Conservation (phyloP, 768 basidiomycete genomes). For the Lentinula edodes region DNA sequence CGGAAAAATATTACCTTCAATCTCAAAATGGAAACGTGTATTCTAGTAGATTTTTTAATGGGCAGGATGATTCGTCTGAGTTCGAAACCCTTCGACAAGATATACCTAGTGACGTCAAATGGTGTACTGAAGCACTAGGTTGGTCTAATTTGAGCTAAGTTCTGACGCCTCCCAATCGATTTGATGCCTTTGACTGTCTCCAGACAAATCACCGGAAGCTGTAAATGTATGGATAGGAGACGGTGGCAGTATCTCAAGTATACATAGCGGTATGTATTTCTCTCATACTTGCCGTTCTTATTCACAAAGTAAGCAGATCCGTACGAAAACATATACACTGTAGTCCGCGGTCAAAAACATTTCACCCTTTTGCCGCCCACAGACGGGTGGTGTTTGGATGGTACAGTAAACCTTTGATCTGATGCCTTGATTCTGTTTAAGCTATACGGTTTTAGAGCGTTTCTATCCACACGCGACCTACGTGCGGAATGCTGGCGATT, state of each 20-base stretch:
- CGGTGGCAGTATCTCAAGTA: constrained; percentile 67
- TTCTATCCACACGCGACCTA: constrained; percentile 67
- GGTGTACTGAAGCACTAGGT: constrained; percentile 81
- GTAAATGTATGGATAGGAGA: constrained; percentile 94
- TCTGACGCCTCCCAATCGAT: neutral
- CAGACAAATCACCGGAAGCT: constrained; percentile 72
- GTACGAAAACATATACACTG: constrained; percentile 91
- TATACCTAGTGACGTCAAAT: constrained; percentile 62
- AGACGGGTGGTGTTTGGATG: constrained; percentile 80
- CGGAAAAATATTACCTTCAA: constrained; percentile 66
- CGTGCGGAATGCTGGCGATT: constrained; percentile 29
- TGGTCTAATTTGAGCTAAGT: constrained; percentile 16
- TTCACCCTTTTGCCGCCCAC: constrained; percentile 86
- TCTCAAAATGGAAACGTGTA: constrained; percentile 91
- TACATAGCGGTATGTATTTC: constrained; percentile 66
- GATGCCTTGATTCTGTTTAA: neutral
- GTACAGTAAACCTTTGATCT: constrained; percentile 31
- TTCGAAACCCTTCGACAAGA: constrained; percentile 58
- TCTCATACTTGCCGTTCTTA: neutral
- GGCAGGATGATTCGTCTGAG: constrained; percentile 42
- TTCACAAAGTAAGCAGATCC: constrained; percentile 45
- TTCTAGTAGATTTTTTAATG: constrained; percentile 35
- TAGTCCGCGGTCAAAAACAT: constrained; percentile 77
- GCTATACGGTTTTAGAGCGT: constrained; percentile 34
- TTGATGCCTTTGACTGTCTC: neutral